Percentiles rank a stretch among this genome's conserved stretches.
Evolutionary conservation across 306 rosid genomes (phyloP).

Genomic region (Acacia confusa): DNA sequence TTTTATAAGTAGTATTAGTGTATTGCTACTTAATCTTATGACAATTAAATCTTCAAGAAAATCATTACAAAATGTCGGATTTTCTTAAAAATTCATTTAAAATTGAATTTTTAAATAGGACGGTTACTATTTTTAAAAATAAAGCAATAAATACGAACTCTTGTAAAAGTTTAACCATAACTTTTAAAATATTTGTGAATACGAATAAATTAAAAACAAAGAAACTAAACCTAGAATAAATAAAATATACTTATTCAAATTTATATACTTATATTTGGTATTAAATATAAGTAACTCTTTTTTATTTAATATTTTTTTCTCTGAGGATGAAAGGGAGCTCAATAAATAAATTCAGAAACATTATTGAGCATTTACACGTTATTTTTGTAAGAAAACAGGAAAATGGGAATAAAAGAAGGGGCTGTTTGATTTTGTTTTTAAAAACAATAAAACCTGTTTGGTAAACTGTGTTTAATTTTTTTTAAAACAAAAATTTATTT

Average conservation of each 20-base stretch:
- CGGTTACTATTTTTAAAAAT: no score
- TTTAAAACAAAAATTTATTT: no score
- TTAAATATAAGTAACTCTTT: neutral
- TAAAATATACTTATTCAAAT: neutral
- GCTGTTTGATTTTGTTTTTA: no score
- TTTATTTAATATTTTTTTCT: neutral
- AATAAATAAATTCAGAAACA: neutral
- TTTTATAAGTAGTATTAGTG: no score
- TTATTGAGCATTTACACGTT: neutral
- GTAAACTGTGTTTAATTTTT: no score
- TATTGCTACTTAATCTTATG: no score
- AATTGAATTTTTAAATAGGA: no score
- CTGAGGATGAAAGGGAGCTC: neutral
- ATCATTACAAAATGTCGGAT: no score
- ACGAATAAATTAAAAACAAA: neutral
- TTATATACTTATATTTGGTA: neutral
- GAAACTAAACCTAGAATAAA: neutral
- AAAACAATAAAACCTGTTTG: no score
- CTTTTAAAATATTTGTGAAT: neutral
- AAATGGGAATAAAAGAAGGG: neutral
- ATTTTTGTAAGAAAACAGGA: neutral
- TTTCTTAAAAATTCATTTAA: no score
- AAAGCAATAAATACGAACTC: neutral
- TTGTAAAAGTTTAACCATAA: neutral
- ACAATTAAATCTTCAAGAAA: no score